phyloP scores from a whole-genome alignment of 176 grass and related monocot genomes.

The Puccinellia tenuiflora region DNA sequence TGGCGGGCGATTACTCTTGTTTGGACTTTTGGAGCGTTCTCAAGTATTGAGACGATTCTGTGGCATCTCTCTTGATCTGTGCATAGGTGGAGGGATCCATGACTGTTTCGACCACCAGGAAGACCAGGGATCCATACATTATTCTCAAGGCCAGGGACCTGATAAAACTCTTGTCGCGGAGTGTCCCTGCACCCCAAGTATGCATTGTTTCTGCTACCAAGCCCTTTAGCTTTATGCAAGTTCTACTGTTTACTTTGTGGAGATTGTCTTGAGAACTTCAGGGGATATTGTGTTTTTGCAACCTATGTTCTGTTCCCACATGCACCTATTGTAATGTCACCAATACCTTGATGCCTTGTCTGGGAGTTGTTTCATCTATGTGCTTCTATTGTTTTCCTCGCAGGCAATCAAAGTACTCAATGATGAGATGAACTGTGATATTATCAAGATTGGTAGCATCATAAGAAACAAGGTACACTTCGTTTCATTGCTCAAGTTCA shows the following conservation, averaged over 20 bases:
- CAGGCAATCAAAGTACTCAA: conserved; percentile 94
- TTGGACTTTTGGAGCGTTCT: not conserved
- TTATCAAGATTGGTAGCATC: conserved; percentile 87
- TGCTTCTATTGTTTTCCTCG: not conserved
- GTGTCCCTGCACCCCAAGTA: conserved; percentile 90
- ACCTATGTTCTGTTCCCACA: not conserved
- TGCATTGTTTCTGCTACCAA: not conserved
- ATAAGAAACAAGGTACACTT: conserved; percentile 74
- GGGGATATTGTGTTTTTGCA: not conserved
- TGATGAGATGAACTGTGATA: conserved; percentile 93
- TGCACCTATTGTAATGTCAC: not conserved
- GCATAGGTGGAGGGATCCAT: conserved; percentile 90
- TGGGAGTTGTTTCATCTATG: not conserved
- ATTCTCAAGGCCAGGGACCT: conserved; percentile 90
- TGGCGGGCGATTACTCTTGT: not conserved
- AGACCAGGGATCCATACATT: conserved; percentile 87
- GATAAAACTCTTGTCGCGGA: conserved; percentile 84
- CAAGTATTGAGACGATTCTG: not conserved
- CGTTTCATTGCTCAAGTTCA: conserved; percentile 9
- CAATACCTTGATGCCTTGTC: not conserved
- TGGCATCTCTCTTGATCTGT: not conserved
- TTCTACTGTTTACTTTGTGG: not conserved
- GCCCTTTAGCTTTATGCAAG: not conserved
- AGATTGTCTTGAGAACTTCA: not conserved
- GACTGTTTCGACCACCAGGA: conserved; percentile 85